Evolutionary conservation across 371 early-diverging fungal species (phyloP).

Genomic region (Choanephora cucurbitarum): DNA sequence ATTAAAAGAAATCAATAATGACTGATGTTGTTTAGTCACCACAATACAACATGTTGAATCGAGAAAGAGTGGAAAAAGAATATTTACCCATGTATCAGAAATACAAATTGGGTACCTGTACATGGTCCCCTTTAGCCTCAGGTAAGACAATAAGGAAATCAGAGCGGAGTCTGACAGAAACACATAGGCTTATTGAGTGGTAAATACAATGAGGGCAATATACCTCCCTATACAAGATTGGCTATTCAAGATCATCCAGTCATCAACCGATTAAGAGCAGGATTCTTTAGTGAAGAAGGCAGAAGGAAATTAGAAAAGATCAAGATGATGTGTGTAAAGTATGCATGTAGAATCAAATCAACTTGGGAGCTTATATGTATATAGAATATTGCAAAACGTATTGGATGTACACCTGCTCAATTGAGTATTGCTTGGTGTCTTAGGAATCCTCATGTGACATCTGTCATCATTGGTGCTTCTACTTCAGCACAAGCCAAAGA

Average conservation of each 20-base stretch:
- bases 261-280: conserved; percentile 61
- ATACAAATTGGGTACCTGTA: conserved; percentile 74
- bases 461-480: conserved; percentile 74
- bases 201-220: conserved; percentile 72
- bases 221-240: conserved; percentile 75
- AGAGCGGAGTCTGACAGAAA: too few relatives aligned
- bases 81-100: conserved; percentile 73
- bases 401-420: conserved; percentile 74
- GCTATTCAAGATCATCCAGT: conserved; percentile 66
- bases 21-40: conserved; percentile 58
- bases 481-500: conserved; percentile 74
- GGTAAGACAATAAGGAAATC: conserved; percentile 39
- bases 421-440: conserved; percentile 85
- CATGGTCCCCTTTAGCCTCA: conserved; percentile 82
- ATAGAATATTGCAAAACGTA: conserved; percentile 63
- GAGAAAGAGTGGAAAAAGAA: conserved; percentile 80
- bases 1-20: too few relatives aligned
- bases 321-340: conserved; percentile 48
- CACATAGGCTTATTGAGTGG: conserved; percentile 61
- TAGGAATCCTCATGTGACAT: conserved; percentile 59
- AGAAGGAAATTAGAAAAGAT: conserved; percentile 54
- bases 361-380: not conserved
- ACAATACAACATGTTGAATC: conserved; percentile 87
- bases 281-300: conserved; percentile 67
- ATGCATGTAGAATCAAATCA: too few relatives aligned